Base-by-base conservation (phyloP, 345 rosid genomes). In the Sonneratia caseolaris region DNA sequence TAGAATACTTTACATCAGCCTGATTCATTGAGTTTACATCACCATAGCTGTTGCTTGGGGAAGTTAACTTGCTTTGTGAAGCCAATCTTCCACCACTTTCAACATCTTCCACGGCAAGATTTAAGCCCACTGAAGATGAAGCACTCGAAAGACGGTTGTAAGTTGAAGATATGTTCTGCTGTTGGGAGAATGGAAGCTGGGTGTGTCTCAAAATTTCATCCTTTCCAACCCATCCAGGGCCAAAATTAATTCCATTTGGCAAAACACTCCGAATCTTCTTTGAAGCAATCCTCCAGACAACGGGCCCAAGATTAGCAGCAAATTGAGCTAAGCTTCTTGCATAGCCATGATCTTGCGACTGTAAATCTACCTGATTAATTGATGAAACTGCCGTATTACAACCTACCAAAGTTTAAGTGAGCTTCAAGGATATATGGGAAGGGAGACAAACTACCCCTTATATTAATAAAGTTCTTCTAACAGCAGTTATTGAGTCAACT, bases 181-280 rank as follows among this genome's bases (percentile, higher is more conserved):
- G 78, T 36, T 79, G 84, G 12, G 73, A 59, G 24, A 64, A 40
- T 11, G 70, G 61, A 65, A 69, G 43, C 57, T 79, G 85, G 47
- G 73, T 81, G 75, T 73, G 77, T 71, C 80, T 86, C 66, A 71
- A 53, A 45, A 64, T 71, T 69, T 77, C 83, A 66, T 85, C 82
- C 76, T 91, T 97, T 79, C 92, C 95, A 16, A 89, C 86, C 97
- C 93, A 89, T 70, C 97, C 97, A 74, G 83, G 84, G 76, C 94
- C 97, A 69, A 80, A 84, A 70, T 84, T 80, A 32, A 82, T 66
- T 38, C 94, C 97, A 38, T 56, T 5, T 3, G 93, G 98, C 82
- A 95, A 83, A 71, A 71, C 85, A 1, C 80, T 75, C 70, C 75
- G 80, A 12, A 92, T 86, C 83, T 89, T 92, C 84, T 81, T 85